A percentile compares a stretch with the other conserved stretches of the same genome.
phyloP scores from a whole-genome alignment of 1,284 basidiomycete genomes.

The Mrakiaceae sp. region DNA sequence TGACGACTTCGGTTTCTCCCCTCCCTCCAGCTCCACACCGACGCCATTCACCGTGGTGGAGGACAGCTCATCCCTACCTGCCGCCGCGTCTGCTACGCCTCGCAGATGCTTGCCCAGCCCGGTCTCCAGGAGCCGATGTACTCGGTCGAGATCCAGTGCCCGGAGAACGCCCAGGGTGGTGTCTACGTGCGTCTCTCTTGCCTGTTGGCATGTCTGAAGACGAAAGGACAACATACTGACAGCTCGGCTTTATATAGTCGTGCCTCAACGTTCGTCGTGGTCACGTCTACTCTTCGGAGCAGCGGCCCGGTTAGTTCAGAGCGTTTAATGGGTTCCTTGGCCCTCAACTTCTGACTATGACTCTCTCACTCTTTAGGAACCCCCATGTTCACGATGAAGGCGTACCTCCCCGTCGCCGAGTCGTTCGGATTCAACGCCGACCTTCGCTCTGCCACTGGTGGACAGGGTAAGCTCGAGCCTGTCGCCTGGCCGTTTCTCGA shows the following conservation, averaged over 20 bases:
- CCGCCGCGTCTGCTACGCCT: slow-evolving; percentile 94
- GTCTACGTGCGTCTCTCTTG: slow-evolving; percentile 58
- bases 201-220: background rate
- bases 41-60: slow-evolving; percentile 99
- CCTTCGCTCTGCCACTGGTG: slow-evolving; percentile 81
- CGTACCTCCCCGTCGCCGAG: slow-evolving; percentile 91
- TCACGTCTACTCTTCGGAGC: slow-evolving; percentile 6
- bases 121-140: slow-evolving; percentile 95
- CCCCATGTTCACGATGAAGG: slow-evolving; percentile 99
- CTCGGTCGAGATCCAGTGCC: slow-evolving; percentile 94
- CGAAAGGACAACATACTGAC: background rate
- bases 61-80: slow-evolving; percentile 95
- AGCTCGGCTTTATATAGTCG: slow-evolving; percentile 22
- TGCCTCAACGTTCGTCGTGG: slow-evolving; percentile 57
- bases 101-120: slow-evolving; percentile 81
- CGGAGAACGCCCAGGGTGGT: slow-evolving; percentile 95
- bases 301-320: slow-evolving; percentile 25
- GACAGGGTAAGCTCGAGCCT: slow-evolving; percentile 44
- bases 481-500: too few relatives aligned
- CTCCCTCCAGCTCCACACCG: slow-evolving; percentile 60
- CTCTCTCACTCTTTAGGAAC: slow-evolving; percentile 97
- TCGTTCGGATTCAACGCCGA: slow-evolving; percentile 99
- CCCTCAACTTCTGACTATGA: slow-evolving; percentile 58
- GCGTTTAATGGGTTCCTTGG: too few relatives aligned
- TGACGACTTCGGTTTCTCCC: slow-evolving; percentile 28